Conservation (phyloP, 441 rosid species). For the Pelargonium fulgidum region DNA sequence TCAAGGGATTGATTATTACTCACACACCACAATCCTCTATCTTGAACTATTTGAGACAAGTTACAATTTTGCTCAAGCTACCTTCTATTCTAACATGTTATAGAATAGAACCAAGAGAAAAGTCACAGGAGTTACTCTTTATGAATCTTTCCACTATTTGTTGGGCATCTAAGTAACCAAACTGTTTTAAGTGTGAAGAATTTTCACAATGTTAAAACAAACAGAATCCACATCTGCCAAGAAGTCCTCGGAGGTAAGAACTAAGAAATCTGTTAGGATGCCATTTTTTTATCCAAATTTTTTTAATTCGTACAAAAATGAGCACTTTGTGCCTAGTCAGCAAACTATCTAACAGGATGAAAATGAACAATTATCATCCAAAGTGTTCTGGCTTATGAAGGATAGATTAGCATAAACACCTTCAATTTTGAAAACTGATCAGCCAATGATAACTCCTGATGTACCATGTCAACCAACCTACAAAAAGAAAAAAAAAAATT, state of each 20-base stretch:
- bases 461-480: constrained; percentile 90
- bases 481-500: not conserved
- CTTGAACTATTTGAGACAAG: not conserved
- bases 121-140: not conserved
- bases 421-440: constrained; percentile 83
- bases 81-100: not conserved
- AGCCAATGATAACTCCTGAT: constrained; percentile 83
- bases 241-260: not conserved
- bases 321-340: not conserved
- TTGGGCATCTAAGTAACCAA: not conserved
- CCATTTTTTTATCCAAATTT: not conserved
- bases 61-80: not conserved
- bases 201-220: not conserved
- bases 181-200: not conserved
- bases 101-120: not conserved
- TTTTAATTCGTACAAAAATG: not conserved
- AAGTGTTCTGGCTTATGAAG: constrained; percentile 9
- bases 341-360: not conserved
- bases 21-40: not conserved
- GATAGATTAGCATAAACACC: constrained; percentile 39
- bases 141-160: not conserved
- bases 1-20: not conserved
- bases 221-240: not conserved
- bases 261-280: not conserved
- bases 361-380: not conserved